Evolutionary conservation across 2,329 filamentous ascomycete species (phyloP), one percentile per base, ranked within the genome.

Genomic region (Colletotrichum gloeosporioides): DNA sequence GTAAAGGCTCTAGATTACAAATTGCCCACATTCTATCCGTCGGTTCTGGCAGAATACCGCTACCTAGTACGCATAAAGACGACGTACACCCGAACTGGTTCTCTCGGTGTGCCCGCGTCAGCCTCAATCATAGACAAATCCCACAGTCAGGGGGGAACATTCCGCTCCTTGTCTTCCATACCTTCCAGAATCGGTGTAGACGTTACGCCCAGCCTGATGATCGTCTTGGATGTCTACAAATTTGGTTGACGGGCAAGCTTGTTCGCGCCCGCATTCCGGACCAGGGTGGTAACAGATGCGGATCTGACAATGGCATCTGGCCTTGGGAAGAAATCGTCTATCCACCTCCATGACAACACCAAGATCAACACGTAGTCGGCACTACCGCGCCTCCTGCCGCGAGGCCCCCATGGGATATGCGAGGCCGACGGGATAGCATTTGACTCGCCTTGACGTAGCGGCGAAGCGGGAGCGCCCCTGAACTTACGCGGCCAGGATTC

Each of bases 401-500:
- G 66, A 59, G 22, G 18, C 31, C 27, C 31, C 63, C 34, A 53
- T 63, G 31, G 6, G 16, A 16, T 57, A 34, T 34, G 59, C 61
- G 25, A n/a, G 39, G 59, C 36, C 53, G 53, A 53, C 18, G n/a
- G 32, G 53, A 16, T 18, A 15, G 57, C 29, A 25, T 22, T 57
- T 69, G 71, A 69, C n/a, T 73, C 39, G 66, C 36, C 44, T 18
- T 32, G 5, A 59, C 44, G 57, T 32, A 73, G 65, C 27, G 32
- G 27, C 25, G 27, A 61, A 53, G 53, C 70, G 25, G 53, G 65
- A 73, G 29, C 57, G 65, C 72, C 67, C 59, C 67, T 71, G 72
- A 75, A 75, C 72, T 65, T 59, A 66, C 72, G 72, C 59, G 71
- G 71, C 71, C 71, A 65, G 57, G 49, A n/a, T 39, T 55, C 72